Evolutionary conservation across 192 early-diverging fungal species (phyloP).

Genomic region (Rhizophlyctis rosea): DNA sequence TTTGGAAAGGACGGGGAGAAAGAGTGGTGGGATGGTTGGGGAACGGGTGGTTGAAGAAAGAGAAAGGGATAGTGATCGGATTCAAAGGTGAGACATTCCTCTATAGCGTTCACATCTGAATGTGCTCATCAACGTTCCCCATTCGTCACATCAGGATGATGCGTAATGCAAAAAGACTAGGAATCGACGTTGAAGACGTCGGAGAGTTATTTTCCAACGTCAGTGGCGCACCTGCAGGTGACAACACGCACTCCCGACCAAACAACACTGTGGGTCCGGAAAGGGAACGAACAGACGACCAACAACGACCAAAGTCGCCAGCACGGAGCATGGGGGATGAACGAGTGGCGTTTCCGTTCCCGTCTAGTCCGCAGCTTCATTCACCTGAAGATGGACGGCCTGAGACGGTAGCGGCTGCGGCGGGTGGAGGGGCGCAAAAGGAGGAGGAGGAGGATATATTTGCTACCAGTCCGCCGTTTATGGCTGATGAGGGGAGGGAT

Average conservation of each 20-base stretch:
- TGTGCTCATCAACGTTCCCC: background rate
- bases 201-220: background rate
- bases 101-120: background rate
- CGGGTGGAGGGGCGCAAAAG: too few relatives aligned
- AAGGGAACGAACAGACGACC: background rate
- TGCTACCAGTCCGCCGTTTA: too few relatives aligned
- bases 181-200: constrained; percentile 1
- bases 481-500: too few relatives aligned
- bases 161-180: constrained; percentile 12
- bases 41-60: too few relatives aligned
- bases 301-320: background rate
- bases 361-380: too few relatives aligned
- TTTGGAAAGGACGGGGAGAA: background rate
- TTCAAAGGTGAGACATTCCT: background rate
- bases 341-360: too few relatives aligned
- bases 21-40: background rate
- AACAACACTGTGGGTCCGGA: background rate
- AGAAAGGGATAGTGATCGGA: background rate
- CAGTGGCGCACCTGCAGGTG: too few relatives aligned
- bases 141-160: background rate
- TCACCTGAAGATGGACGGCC: too few relatives aligned
- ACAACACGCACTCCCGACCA: too few relatives aligned
- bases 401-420: too few relatives aligned
- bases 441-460: too few relatives aligned
- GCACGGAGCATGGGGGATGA: too few relatives aligned